These are phyloP conservation scores for Oryza brachyantha DNA, from an alignment of 176 grass and related monocot genomes.

Conservation along the genomic window DNA sequence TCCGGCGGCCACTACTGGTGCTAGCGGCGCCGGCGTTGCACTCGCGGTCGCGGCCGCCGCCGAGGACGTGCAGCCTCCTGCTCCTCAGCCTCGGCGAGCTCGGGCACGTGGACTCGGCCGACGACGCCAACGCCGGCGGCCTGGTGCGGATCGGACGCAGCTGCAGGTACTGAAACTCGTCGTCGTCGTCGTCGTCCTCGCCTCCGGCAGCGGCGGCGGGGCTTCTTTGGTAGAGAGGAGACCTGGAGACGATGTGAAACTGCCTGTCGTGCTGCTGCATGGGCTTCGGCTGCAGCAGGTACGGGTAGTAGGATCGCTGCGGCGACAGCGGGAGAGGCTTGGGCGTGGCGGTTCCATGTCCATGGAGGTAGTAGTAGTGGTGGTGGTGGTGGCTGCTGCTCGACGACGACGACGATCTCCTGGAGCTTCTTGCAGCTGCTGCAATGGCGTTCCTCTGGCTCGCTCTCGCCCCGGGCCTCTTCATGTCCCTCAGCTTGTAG, in stretches of 20 bases:
- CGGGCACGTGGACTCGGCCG: neutral
- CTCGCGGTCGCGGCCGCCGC: neutral
- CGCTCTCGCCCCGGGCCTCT: constrained; percentile 23
- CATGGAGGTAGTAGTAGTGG: too few species aligned
- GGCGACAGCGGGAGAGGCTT: constrained; percentile 27
- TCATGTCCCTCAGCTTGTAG: constrained; percentile 57
- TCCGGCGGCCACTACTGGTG: neutral
- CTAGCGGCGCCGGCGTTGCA: neutral
- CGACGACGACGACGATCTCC: constrained; percentile 2
- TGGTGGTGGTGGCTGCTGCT: constrained; percentile 15
- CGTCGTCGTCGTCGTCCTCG: neutral
- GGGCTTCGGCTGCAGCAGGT: constrained; percentile 25
- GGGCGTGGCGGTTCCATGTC: constrained; percentile 32
- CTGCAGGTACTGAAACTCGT: constrained; percentile 6
- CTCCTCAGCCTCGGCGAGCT: constrained; percentile 46
- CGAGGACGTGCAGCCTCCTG: constrained; percentile 12
- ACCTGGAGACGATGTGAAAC: neutral
- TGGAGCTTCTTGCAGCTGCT: neutral
- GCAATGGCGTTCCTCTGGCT: constrained; percentile 3
- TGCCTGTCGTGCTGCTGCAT: neutral
- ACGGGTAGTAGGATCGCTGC: constrained; percentile 32
- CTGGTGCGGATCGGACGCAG: constrained; percentile 53
- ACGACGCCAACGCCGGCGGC: neutral
- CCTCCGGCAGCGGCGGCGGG: neutral
- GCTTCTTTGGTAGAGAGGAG: constrained; percentile 18